phyloP scores from a whole-genome alignment of 805 yeast genomes.

The Candida methanosorbosa region DNA sequence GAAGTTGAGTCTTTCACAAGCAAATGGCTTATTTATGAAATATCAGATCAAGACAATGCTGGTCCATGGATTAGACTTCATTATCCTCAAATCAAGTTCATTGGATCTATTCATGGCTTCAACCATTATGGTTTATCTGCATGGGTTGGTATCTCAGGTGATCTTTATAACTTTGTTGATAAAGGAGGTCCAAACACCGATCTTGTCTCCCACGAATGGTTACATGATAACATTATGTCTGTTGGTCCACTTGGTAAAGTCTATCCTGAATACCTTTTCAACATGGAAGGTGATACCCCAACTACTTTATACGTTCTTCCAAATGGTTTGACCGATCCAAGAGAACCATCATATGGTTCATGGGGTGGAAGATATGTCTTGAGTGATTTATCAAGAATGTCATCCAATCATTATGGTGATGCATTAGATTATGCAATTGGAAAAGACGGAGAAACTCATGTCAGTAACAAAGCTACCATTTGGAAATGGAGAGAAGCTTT shows the following conservation, averaged over 20 bases:
- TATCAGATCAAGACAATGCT: constrained; percentile 25
- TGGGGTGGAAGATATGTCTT: constrained; percentile 26
- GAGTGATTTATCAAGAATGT: constrained; percentile 12
- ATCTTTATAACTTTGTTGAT: constrained; percentile 19
- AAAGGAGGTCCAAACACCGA: constrained; percentile 18
- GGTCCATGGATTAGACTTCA: constrained; percentile 24
- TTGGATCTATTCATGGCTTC: constrained; percentile 20
- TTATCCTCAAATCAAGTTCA: constrained; percentile 18
- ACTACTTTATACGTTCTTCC: constrained; percentile 18
- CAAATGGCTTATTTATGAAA: constrained; percentile 18
- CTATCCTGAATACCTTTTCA: constrained; percentile 16
- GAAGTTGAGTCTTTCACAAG: constrained; percentile 9
- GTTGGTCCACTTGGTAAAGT: constrained; percentile 21
- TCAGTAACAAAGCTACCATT: constrained; percentile 20
- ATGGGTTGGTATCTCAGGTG: constrained; percentile 26
- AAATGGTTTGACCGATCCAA: constrained; percentile 22
- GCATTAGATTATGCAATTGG: constrained; percentile 17
- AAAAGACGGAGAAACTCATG: constrained; percentile 7
- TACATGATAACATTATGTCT: constrained; percentile 12
- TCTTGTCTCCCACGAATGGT: constrained; percentile 19
- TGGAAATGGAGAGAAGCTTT: constrained; percentile 27
- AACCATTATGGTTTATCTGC: constrained; percentile 20
- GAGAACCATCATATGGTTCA: constrained; percentile 23
- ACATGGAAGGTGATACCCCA: constrained; percentile 26
- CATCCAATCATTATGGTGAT: constrained; percentile 17